Evolutionary conservation across 768 basidiomycete genomes (phyloP), one percentile per base, ranked within the genome.

Genomic region (Rubroboletus satanas): DNA sequence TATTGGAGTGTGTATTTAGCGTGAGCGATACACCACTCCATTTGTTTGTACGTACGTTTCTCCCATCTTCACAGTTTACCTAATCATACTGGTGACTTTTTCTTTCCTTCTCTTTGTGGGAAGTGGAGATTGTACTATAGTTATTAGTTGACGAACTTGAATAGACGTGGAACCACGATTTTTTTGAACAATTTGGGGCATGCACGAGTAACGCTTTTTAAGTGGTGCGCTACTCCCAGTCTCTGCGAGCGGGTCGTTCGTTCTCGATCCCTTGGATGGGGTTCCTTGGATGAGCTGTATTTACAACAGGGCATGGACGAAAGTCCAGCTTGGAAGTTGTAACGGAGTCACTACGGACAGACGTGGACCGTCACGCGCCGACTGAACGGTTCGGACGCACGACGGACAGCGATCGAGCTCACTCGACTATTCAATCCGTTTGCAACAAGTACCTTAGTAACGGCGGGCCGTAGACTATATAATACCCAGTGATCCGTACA

Each of bases 11-110:
- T 51, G 62, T 56, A 54, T 41, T 41, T 43, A 45, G 21, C 18
- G 33, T 43, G 37, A 45, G 29, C 26, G 1, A 18, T 52, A 37
- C 44, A 46, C 39, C 8, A 35, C 46, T 49, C 48, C 57, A 33
- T 59, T 65, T 68, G 45, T 52, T 45, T 57, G 57, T 62, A 58
- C 55, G 60, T 67, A 69, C 54, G 35, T 38, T 45, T 46, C 37
- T 17, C n/a, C 23, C 9, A 12, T n/a, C 17, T 23, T 26, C 17
- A 26, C 36, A 18, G 28, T 37, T 49, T 18, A 49, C 21, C 45
- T 18, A 10, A 32, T 33, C 32, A 46, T 15, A 23, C 45, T 42
- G 26, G 37, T 35, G 17, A 5, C 14, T 41, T 14, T 33, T 14
- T 18, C 14, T 18, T n/a, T 12, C 10, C 12, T 32, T 11, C 31